Conservation (phyloP, 495 filamentous ascomycete species). For the Penicillium pancosmium region DNA sequence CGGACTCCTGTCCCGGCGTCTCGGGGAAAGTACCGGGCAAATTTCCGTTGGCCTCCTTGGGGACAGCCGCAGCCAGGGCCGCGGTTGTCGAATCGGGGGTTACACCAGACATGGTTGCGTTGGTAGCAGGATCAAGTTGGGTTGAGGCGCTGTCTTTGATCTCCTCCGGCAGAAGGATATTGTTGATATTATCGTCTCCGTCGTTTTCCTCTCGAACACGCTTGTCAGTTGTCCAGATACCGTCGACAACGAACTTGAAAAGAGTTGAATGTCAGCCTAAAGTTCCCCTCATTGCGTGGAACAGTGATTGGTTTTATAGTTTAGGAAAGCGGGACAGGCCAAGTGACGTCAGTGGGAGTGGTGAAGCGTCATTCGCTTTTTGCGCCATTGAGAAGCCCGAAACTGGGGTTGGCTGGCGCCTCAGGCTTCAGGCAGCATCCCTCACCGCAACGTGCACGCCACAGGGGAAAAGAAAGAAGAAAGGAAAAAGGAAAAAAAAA, state of each 20-base stretch:
- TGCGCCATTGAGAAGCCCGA: conserved; percentile 5
- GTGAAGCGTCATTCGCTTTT: conserved; percentile 30
- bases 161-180: conserved; percentile 76
- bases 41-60: conserved; percentile 56
- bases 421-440: conserved; percentile 8
- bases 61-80: conserved; percentile 66
- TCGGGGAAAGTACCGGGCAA: conserved; percentile 81
- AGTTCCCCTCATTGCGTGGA: conserved; percentile 6
- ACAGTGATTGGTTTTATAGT: conserved; percentile 27
- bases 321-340: conserved; percentile 15
- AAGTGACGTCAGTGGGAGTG: conserved; percentile 38
- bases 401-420: conserved; percentile 13
- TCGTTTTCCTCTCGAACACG: conserved; percentile 78
- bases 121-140: conserved; percentile 34
- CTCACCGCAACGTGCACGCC: conserved; percentile 25
- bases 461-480: conserved; percentile 4
- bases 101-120: conserved; percentile 64
- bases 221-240: conserved; percentile 79
- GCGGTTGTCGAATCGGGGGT: conserved; percentile 76
- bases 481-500: not conserved
- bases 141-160: conserved; percentile 46
- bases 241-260: conserved; percentile 86
- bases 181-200: conserved; percentile 79
- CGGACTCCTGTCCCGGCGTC: conserved; percentile 64
- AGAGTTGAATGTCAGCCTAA: conserved; percentile 19